These are phyloP conservation scores for Dothistroma pini DNA, from an alignment of 2,329 filamentous ascomycete genomes.

Conservation along the genomic window DNA sequence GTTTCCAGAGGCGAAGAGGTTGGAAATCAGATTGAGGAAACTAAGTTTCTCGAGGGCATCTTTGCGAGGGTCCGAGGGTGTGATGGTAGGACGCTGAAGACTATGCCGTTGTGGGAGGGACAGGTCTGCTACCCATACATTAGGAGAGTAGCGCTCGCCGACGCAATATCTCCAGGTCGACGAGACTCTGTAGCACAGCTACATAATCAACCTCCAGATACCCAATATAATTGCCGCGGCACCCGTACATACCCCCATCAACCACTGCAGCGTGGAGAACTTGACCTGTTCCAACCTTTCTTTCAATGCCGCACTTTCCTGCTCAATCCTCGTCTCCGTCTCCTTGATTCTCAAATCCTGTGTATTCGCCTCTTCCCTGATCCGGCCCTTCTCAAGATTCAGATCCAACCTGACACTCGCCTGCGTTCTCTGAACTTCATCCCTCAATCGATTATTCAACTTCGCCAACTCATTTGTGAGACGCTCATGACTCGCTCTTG, in stretches of 20 bases:
- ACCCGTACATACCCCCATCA: constrained; percentile 74
- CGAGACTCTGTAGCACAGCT: neutral
- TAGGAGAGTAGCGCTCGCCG: no score
- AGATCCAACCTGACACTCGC: constrained; percentile 88
- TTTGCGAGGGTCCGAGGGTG: no score
- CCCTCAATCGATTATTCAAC: constrained; percentile 79
- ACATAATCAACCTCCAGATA: constrained; percentile 66
- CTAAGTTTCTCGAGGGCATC: no score
- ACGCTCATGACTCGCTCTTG: constrained; percentile 83
- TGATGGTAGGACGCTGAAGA: no score
- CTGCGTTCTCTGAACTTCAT: constrained; percentile 93
- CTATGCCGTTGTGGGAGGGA: no score
- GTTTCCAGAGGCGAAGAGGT: no score
- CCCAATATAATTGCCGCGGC: constrained; percentile 63
- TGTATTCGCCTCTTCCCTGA: constrained; percentile 90
- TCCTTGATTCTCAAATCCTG: constrained; percentile 99
- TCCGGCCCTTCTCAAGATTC: constrained; percentile 94
- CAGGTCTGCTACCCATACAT: no score
- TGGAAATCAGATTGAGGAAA: no score
- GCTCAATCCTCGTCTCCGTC: constrained; percentile 97
- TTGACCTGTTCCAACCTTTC: constrained; percentile 97
- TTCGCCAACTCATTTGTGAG: constrained; percentile 94
- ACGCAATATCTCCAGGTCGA: neutral
- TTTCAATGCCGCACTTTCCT: constrained; percentile 84
- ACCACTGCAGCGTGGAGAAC: constrained; percentile 96